Conservation (phyloP, 176 grass and related monocot genomes). For the Oryza australiensis region DNA sequence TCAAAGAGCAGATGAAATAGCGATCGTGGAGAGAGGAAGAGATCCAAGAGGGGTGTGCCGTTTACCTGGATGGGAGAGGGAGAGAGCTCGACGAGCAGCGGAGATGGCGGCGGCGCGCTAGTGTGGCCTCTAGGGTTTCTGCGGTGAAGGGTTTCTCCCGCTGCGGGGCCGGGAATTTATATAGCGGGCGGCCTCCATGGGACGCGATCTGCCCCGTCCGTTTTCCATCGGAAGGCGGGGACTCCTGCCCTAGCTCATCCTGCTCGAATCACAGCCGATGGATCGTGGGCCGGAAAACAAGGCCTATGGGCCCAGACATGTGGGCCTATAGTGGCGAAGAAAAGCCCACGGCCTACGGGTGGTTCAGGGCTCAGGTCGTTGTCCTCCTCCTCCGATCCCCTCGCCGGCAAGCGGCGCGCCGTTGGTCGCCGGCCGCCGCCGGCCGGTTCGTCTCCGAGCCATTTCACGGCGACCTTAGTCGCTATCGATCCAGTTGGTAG, state of each 20-base stretch:
- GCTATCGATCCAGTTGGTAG: background rate
- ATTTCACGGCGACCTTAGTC: background rate
- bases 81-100: background rate
- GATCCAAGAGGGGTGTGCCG: background rate
- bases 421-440: background rate
- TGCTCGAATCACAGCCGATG: background rate
- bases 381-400: background rate
- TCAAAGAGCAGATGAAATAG: background rate
- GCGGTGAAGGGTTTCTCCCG: background rate
- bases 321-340: background rate
- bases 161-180: background rate
- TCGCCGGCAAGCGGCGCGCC: background rate
- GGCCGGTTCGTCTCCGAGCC: background rate
- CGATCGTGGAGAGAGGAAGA: too few species aligned
- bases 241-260: background rate
- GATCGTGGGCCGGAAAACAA: background rate
- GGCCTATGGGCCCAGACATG: background rate
- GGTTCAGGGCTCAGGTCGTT: background rate
- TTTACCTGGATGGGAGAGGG: constrained; percentile 43
- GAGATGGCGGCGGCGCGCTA: background rate
- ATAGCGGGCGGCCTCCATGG: background rate
- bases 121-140: constrained; percentile 34
- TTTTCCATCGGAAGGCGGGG: background rate
- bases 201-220: constrained; percentile 20
- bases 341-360: background rate